phyloP scores from a whole-genome alignment of 2,329 filamentous ascomycete species.

The Aspergillus sp. region DNA sequence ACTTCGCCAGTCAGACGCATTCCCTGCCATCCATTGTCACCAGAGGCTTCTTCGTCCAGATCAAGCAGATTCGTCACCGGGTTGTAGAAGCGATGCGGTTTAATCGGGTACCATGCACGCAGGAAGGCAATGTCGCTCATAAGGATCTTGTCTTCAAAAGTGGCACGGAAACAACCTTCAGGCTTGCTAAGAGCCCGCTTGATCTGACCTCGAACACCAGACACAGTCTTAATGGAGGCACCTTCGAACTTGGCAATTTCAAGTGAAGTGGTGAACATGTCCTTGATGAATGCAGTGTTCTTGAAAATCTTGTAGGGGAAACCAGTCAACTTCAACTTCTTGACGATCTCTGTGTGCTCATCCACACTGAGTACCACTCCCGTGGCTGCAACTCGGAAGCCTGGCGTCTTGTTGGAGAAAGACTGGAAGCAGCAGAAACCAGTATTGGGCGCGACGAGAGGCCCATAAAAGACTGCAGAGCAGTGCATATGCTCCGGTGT shows the following conservation, averaged over 20 bases:
- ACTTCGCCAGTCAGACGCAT: slow-evolving; percentile 96
- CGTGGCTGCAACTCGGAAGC: slow-evolving; percentile 90
- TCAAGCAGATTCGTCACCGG: slow-evolving; percentile 88
- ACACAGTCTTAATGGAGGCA: slow-evolving; percentile 91
- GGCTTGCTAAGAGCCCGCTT: slow-evolving; percentile 91
- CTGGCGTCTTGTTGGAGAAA: slow-evolving; percentile 76
- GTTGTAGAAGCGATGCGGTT: slow-evolving; percentile 95
- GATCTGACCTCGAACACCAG: slow-evolving; percentile 92
- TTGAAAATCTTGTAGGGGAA: slow-evolving; percentile 97
- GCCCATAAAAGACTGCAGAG: slow-evolving; percentile 91
- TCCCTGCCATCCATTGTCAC: slow-evolving; percentile 62
- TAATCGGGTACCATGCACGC: slow-evolving; percentile 93
- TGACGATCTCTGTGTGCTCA: slow-evolving; percentile 94
- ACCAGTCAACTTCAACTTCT: slow-evolving; percentile 96
- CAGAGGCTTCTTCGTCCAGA: slow-evolving; percentile 28
- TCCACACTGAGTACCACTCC: slow-evolving; percentile 92
- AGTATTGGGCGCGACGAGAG: slow-evolving; percentile 90
- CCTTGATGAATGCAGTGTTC: slow-evolving; percentile 97
- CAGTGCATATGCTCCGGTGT: slow-evolving; percentile 99
- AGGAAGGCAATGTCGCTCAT: slow-evolving; percentile 96
- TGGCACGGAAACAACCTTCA: slow-evolving; percentile 92
- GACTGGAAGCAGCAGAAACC: slow-evolving; percentile 93
- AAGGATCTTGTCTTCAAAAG: slow-evolving; percentile 97
- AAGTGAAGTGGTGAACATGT: slow-evolving; percentile 91
- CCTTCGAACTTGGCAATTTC: slow-evolving; percentile 99